Base-by-base conservation (phyloP, 2,329 filamentous ascomycete species). In the Diplodia seriata region DNA sequence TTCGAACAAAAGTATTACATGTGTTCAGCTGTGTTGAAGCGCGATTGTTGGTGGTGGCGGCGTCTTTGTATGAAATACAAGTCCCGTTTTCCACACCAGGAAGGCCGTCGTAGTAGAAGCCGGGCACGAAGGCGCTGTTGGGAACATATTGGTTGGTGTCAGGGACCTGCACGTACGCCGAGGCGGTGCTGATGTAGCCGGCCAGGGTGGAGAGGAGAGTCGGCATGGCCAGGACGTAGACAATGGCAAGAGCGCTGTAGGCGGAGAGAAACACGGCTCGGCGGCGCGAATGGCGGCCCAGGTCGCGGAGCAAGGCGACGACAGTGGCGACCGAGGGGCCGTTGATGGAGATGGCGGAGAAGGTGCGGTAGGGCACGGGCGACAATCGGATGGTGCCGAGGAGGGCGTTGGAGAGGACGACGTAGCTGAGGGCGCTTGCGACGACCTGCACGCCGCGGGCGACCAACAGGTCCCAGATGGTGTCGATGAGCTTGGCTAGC, bases 121-220 rank as follows among this genome's bases (percentile, higher is more conserved):
- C 38, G 51, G 15, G 23, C 26, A 31, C 26, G 29, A 54, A 43
- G 9, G n/a, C 20, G n/a, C 40, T 38, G 4, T 23, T 26, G 38
- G 33, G 38, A 6, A 61, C 56, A 26, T 43, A 61, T 15, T 43
- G 57, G 7, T 9, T 26, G 8, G 36, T 49, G 5, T 33, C 57
- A 14, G 40, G 23, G 18, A 62, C 23, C 15, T 62, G 18, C 14
- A 49, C 36, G 29, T 20, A 66, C 4, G 63, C n/a, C 1, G 36
- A 47, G 38, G 70, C 69, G 2, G 71, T 73, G 51, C 70, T 73
- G 18, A 77, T 74, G 63, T 79, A 80, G 14, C 78, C 78, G 0
- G 76, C 77, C 75, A 80, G 78, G 12, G 78, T 78, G 7, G 73
- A 75, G 1, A 78, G 55, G 7, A 77, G 70, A 26, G 76, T 75